Base-by-base conservation (phyloP, 306 rosid species). In the Lathyrus aphaca region DNA sequence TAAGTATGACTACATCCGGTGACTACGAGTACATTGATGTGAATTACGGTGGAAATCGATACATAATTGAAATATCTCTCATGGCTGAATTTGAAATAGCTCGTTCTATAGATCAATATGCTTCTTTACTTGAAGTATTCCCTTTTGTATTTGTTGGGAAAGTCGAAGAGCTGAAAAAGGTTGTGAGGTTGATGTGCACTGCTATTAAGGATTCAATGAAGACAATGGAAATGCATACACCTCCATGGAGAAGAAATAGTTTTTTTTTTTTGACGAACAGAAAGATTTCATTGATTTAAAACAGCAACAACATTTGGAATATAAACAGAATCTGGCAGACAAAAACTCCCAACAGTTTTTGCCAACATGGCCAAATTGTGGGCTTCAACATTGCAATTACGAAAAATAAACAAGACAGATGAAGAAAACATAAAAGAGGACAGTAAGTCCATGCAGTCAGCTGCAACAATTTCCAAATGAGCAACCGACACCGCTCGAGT, bases 241-340 rank as follows among this genome's bases (percentile, higher is more conserved):
- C 99, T 9, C 99, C 97, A 3, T 91, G 99, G 99, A 87, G 99
- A 64, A 87, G 88, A 83, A 81, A 79, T 2, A 76, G 80, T 8
- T 89, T n/a, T n/a, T n/a, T n/a, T n/a, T n/a, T n/a, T n/a, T n/a
- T n/a, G n/a, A n/a, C n/a, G n/a, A n/a, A n/a, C n/a, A n/a, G n/a
- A n/a, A n/a, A n/a, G n/a, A n/a, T n/a, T n/a, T n/a, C n/a, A n/a
- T n/a, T n/a, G n/a, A n/a, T n/a, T n/a, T n/a, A n/a, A n/a, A n/a
- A n/a, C n/a, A n/a, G n/a, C n/a, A n/a, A n/a, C n/a, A n/a, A n/a
- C n/a, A n/a, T n/a, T n/a, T n/a, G n/a, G n/a, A n/a, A n/a, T n/a
- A n/a, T n/a, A n/a, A n/a, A n/a, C n/a, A n/a, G n/a, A n/a, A n/a
- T n/a, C n/a, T n/a, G n/a, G n/a, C n/a, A n/a, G n/a, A n/a, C n/a